These are phyloP conservation scores for Apiospora kogelbergensis DNA, from an alignment of 2,329 filamentous ascomycete species.

Conservation along the genomic window DNA sequence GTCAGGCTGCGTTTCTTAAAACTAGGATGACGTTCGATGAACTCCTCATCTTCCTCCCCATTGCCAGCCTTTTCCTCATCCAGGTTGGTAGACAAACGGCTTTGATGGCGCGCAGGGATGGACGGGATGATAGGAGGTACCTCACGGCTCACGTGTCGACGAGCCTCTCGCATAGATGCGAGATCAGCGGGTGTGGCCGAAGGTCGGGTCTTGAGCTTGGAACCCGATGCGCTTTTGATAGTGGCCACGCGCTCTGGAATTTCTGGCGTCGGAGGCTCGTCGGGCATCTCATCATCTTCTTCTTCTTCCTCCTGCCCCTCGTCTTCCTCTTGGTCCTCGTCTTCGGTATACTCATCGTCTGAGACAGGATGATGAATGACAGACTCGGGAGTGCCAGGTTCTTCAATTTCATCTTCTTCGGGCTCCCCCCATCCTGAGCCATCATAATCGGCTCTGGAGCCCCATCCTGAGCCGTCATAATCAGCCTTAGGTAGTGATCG, in stretches of 20 bases:
- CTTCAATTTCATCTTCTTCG: slow-evolving; percentile 54
- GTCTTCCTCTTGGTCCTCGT: slow-evolving; percentile 31
- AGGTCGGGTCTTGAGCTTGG: slow-evolving; percentile 83
- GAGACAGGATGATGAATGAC: slow-evolving; percentile 77
- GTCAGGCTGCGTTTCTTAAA: slow-evolving; percentile 83
- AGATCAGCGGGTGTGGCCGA: slow-evolving; percentile 87
- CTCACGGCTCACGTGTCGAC: slow-evolving; percentile 81
- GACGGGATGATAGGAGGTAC: slow-evolving; percentile 54
- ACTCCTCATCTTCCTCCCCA: slow-evolving; percentile 39
- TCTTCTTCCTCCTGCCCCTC: slow-evolving; percentile 31
- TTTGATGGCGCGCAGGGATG: slow-evolving; percentile 61
- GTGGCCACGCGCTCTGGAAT: slow-evolving; percentile 84
- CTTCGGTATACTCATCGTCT: slow-evolving; percentile 37
- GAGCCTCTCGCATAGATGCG: slow-evolving; percentile 79
- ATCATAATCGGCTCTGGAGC: slow-evolving; percentile 23
- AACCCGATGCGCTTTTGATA: slow-evolving; percentile 78
- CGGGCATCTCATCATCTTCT: slow-evolving; percentile 23
- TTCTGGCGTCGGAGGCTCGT: slow-evolving; percentile 48
- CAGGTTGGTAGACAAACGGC: slow-evolving; percentile 51
- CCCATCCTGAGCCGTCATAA: slow-evolving; percentile 40
- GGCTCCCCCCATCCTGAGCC: slow-evolving; percentile 49
- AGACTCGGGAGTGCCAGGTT: slow-evolving; percentile 79
- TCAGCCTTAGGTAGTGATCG: slow-evolving; percentile 50
- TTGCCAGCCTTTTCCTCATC: slow-evolving; percentile 37
- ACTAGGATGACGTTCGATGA: slow-evolving; percentile 65